phyloP scores from a whole-genome alignment of 2,329 filamentous ascomycete species.

The Aspergillus ochraceoroseus region DNA sequence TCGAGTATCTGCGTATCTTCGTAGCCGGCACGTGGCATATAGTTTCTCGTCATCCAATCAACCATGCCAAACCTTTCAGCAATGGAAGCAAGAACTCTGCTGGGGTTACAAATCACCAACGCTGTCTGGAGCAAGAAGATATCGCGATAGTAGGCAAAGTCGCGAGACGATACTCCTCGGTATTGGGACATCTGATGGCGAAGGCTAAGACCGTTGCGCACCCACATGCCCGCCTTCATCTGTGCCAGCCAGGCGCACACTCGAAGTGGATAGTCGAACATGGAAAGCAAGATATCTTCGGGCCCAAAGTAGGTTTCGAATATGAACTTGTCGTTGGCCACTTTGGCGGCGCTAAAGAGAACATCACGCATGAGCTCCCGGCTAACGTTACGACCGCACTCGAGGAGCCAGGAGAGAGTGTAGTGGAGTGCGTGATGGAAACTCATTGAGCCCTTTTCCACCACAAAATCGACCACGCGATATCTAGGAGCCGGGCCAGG shows the following conservation, averaged over 20 bases:
- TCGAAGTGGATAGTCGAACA: constrained; percentile 88
- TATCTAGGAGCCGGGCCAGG: constrained; percentile 50
- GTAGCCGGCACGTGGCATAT: constrained; percentile 66
- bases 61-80: constrained; percentile 87
- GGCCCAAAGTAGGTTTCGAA: constrained; percentile 53
- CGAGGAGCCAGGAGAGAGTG: constrained; percentile 90
- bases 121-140: constrained; percentile 91
- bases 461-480: constrained; percentile 75
- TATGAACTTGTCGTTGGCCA: constrained; percentile 49
- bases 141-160: constrained; percentile 90
- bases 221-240: constrained; percentile 98
- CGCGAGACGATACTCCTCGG: constrained; percentile 78
- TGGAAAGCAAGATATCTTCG: constrained; percentile 76
- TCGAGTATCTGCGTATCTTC: constrained; percentile 88
- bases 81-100: constrained; percentile 78
- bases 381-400: constrained; percentile 73
- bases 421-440: constrained; percentile 98
- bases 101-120: constrained; percentile 77
- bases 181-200: constrained; percentile 94
- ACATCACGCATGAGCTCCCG: constrained; percentile 62
- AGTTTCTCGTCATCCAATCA: constrained; percentile 79
- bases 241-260: constrained; percentile 96
- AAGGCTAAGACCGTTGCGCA: constrained; percentile 91
- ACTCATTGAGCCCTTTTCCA: constrained; percentile 86
- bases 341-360: constrained; percentile 65